A percentile compares a stretch with the other conserved stretches of the same genome.
Evolutionary conservation across 75 land plant species (phyloP).

Genomic region (Gnetum montanum): DNA sequence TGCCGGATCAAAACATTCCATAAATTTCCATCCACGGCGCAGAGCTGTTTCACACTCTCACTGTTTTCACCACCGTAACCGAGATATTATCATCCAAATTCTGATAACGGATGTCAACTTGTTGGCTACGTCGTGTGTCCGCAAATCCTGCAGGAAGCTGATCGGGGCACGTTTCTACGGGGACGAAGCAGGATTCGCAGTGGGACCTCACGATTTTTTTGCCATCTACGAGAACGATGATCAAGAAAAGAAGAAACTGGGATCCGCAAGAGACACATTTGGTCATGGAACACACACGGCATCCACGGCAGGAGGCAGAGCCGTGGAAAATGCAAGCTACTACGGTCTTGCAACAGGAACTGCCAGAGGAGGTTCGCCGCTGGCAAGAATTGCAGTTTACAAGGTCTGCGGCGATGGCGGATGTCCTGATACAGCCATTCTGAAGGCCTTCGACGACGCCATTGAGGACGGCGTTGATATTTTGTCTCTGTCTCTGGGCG

Average conservation of each 20-base stretch:
- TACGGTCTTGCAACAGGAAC: conserved; percentile 23
- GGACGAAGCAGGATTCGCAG: not conserved
- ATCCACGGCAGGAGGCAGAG: conserved; percentile 28
- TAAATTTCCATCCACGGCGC: no score
- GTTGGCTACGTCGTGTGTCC: no score
- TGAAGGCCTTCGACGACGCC: conserved; percentile 16
- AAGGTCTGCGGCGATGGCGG: conserved; percentile 22
- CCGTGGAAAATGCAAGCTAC: conserved; percentile 11
- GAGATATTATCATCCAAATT: no score
- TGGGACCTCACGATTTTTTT: not conserved
- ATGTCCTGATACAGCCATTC: conserved; percentile 7
- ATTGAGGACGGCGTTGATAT: conserved; percentile 26
- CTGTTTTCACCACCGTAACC: no score
- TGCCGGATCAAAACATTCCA: no score
- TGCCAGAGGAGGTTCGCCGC: conserved; percentile 40
- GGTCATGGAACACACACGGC: conserved; percentile 35
- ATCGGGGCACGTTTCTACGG: conserved; percentile 20
- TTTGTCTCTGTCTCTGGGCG: conserved; percentile 14
- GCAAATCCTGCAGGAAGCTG: conserved; percentile 22
- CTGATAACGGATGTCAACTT: no score
- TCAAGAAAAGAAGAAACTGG: no score
- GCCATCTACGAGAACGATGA: conserved; percentile 10
- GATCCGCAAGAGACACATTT: conserved; percentile 8
- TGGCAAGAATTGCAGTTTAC: conserved; percentile 28
- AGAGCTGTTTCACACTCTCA: no score